Evolutionary conservation across 768 basidiomycete species (phyloP).

Genomic region (Naganishia onofrii): DNA sequence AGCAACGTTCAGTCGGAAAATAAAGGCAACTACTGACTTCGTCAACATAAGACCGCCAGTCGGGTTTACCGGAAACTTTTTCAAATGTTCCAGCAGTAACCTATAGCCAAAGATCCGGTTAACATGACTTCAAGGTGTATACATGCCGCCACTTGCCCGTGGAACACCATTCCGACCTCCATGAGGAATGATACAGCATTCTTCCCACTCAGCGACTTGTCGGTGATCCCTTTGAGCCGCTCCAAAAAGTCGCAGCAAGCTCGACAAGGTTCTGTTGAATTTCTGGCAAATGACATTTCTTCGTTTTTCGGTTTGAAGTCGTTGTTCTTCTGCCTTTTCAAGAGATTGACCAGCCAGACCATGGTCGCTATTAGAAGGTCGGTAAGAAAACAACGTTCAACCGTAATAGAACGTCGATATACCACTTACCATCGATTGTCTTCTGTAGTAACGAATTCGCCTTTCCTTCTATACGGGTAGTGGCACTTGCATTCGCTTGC

Average conservation of each 20-base stretch:
- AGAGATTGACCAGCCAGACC: slow-evolving; percentile 68
- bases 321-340: slow-evolving; percentile 87
- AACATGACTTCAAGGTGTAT: background rate
- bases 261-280: slow-evolving; percentile 89
- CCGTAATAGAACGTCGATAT: background rate
- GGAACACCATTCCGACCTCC: slow-evolving; percentile 91
- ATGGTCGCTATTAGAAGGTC: slow-evolving; percentile 60
- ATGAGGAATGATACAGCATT: slow-evolving; percentile 88
- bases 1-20: background rate
- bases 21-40: slow-evolving; percentile 61
- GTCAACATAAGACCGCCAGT: slow-evolving; percentile 97
- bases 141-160: slow-evolving; percentile 59
- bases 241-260: slow-evolving; percentile 81
- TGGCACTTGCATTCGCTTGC: slow-evolving; percentile 81
- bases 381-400: background rate
- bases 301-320: slow-evolving; percentile 98
- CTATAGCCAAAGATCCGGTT: slow-evolving; percentile 53
- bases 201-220: slow-evolving; percentile 78
- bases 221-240: slow-evolving; percentile 72
- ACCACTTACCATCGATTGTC: slow-evolving; percentile 69
- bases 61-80: slow-evolving; percentile 93
- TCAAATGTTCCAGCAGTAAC: slow-evolving; percentile 85
- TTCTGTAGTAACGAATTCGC: slow-evolving; percentile 77
- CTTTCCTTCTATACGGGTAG: slow-evolving; percentile 78
- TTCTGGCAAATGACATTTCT: slow-evolving; percentile 87